phyloP scores from a whole-genome alignment of 129 eudicot species.

The Flaveria brownii region DNA sequence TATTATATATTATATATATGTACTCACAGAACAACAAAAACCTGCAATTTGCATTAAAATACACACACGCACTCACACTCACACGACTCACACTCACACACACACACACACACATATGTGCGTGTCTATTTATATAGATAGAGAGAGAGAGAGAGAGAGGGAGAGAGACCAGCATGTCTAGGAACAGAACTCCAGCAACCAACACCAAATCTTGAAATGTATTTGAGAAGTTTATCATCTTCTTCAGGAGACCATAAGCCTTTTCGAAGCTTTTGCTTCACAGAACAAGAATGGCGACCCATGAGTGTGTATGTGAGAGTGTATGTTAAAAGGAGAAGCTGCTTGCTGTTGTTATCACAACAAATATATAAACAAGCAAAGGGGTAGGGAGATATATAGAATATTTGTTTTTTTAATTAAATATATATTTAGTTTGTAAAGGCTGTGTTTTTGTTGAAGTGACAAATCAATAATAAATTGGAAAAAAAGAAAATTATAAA shows the following conservation, averaged over 20 bases:
- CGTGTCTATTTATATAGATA: too few species aligned
- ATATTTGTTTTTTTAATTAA: background rate
- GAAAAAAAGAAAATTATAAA: background rate
- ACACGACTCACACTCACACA: too few species aligned
- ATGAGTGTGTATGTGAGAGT: slow-evolving; percentile 27
- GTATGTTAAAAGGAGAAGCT: slow-evolving; percentile 35
- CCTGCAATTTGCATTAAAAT: background rate
- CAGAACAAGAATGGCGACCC: slow-evolving; percentile 82
- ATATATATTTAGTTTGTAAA: slow-evolving; percentile 8
- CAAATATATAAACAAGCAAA: slow-evolving; percentile 29
- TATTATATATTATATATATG: background rate
- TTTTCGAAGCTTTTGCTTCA: slow-evolving; percentile 76
- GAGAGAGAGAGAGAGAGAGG: slow-evolving; percentile 1
- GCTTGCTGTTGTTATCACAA: slow-evolving; percentile 40
- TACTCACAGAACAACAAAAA: background rate
- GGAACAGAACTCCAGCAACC: slow-evolving; percentile 99
- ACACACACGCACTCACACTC: too few species aligned
- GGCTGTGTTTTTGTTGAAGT: slow-evolving; percentile 30
- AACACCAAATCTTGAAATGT: slow-evolving; percentile 78
- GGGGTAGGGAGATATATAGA: slow-evolving; percentile 20
- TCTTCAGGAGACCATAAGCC: slow-evolving; percentile 99
- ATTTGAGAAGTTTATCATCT: slow-evolving; percentile 82
- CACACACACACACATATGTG: too few species aligned
- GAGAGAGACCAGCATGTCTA: slow-evolving; percentile 63
- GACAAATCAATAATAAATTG: slow-evolving; percentile 27